Evolutionary conservation across 2,329 filamentous ascomycete species (phyloP), one percentile per base, ranked within the genome.

Genomic region (Hypoxylon sp.): DNA sequence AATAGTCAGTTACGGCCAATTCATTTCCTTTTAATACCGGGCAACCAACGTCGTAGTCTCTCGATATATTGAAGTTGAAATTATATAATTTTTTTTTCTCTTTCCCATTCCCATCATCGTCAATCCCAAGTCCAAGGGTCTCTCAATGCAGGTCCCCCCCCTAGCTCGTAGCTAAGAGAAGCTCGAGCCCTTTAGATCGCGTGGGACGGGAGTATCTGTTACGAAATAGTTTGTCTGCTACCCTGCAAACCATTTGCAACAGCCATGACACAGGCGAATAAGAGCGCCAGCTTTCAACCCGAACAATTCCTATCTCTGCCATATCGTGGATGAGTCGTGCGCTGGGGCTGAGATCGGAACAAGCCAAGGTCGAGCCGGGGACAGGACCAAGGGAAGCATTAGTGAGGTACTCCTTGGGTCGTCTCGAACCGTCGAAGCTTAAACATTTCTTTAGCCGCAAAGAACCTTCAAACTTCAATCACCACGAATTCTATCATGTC

Each of bases 201-300:
- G 71, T 68, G 61, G 64, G 66, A 64, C 66, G 48, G 64, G 65
- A 74, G 66, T 74, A 77, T 76, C 67, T 73, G 69, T 79, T 79
- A 79, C 77, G 75, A 75, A 77, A 78, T 78, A 72, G 73, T 76
- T 77, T 78, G 73, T 77, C 74, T 58, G 58, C 37, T 58, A 60
- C 64, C 69, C 71, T 68, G 61, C 66, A 77, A 76, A 74, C 66
- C 71, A 73, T 78, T 78, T 77, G 72, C 74, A 77, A 77, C 71
- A 33, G 49, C 22, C 54, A 68, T 63, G 44, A 17, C 22, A 25
- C 62, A 58, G 61, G 63, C 76, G 73, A 78, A 78, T 78, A 66
- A 71, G 59, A 68, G 27, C n/a, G 22, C 57, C 66, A 57, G 69
- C 65, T 69, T 57, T 33, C 40, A 63, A 61, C 68, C 74, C 74